Conservation (phyloP, 352 stramenopile species). For the Pythium insidiosum region DNA sequence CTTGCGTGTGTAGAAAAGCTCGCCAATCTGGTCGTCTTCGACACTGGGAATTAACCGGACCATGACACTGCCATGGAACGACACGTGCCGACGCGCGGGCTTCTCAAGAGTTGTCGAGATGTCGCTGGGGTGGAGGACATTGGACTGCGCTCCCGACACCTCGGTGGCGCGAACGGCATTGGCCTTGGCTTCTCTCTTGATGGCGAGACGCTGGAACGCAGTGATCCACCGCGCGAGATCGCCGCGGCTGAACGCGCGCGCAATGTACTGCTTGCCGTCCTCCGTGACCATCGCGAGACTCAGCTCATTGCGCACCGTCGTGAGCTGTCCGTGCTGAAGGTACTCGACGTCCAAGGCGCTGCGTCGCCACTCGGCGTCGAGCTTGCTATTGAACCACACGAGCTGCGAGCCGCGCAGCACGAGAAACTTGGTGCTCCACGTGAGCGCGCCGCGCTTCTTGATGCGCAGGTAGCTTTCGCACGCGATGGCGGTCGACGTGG, state of each 20-base stretch:
- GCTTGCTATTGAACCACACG: constrained; percentile 38
- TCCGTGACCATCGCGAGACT: constrained; percentile 34
- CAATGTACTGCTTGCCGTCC: constrained; percentile 37
- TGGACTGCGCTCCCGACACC: not conserved
- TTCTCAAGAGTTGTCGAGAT: constrained; percentile 1
- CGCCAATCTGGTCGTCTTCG: constrained; percentile 30
- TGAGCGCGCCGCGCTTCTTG: constrained; percentile 45
- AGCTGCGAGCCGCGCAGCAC: constrained; percentile 37
- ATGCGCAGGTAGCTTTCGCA: constrained; percentile 54
- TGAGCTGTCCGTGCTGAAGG: constrained; percentile 28
- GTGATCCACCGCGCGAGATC: constrained; percentile 58
- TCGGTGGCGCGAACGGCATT: constrained; percentile 5
- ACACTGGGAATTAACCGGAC: constrained; percentile 51
- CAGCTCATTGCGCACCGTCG: constrained; percentile 29
- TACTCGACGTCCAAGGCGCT: constrained; percentile 30
- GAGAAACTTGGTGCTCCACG: constrained; percentile 55
- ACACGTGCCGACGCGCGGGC: constrained; percentile 26
- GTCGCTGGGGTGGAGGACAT: constrained; percentile 1
- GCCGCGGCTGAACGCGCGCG: constrained; percentile 37
- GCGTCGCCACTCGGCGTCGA: constrained; percentile 33
- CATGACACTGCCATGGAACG: constrained; percentile 48
- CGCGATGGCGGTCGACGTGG: constrained; percentile 6
- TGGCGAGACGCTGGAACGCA: constrained; percentile 47
- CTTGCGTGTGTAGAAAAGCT: constrained; percentile 60
- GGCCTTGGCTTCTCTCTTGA: constrained; percentile 29